These are phyloP conservation scores for Stephania cephalantha DNA, from an alignment of 164 flowering plant species.

Conservation along the genomic window DNA sequence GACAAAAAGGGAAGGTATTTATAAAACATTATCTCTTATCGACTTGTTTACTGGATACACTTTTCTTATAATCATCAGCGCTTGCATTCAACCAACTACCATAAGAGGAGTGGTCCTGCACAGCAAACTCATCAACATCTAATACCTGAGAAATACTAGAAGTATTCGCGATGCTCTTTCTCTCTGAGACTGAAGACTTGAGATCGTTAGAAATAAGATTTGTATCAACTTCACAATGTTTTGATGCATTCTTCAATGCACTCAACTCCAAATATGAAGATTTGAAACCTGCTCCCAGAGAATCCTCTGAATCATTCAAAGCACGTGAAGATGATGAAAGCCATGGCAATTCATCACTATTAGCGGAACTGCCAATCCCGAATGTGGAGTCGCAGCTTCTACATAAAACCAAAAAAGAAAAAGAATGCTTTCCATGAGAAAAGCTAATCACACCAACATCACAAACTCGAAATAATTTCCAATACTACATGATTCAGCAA, in stretches of 20 bases:
- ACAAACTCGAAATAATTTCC: background rate
- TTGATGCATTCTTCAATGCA: conserved; percentile 22
- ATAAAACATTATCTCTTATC: conserved; percentile 5
- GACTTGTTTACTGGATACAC: conserved; percentile 37
- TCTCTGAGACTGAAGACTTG: conserved; percentile 15
- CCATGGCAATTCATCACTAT: conserved; percentile 59
- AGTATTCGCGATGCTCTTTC: conserved; percentile 12
- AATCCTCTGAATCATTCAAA: conserved; percentile 42
- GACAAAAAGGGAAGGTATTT: background rate
- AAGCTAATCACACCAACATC: background rate
- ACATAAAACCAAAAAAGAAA: conserved; percentile 18
- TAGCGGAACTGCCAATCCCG: conserved; percentile 42
- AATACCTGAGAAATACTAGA: conserved; percentile 17
- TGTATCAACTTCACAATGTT: conserved; percentile 23
- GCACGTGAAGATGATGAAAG: conserved; percentile 46
- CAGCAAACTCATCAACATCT: conserved; percentile 22
- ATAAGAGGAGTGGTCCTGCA: conserved; percentile 16
- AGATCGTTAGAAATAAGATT: conserved; percentile 13
- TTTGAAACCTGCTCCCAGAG: conserved; percentile 26
- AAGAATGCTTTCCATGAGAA: background rate
- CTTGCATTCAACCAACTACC: conserved; percentile 22
- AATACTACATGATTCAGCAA: background rate
- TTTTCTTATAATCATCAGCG: conserved; percentile 22
- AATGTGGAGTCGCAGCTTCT: conserved; percentile 78
- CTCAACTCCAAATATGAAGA: conserved; percentile 33